These are phyloP conservation scores for Sarocladiaceae sp. DNA, from an alignment of 2,329 filamentous ascomycete species.

Conservation along the genomic window DNA sequence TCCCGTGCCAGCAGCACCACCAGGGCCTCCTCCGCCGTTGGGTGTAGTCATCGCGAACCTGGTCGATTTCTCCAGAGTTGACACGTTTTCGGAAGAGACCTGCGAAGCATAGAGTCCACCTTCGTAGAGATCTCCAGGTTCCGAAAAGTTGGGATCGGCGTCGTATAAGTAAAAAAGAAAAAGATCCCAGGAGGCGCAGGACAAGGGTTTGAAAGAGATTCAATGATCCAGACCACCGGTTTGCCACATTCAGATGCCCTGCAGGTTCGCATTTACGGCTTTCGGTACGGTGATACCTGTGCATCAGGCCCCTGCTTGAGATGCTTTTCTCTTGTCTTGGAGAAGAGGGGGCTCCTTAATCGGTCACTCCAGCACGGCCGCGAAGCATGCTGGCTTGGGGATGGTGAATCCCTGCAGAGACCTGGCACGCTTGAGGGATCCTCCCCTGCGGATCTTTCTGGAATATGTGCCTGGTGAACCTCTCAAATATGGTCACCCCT, in stretches of 20 bases:
- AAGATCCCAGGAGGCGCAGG: not conserved
- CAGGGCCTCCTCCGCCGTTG: not conserved
- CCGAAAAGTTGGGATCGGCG: constrained; percentile 1
- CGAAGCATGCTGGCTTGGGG: too few species aligned
- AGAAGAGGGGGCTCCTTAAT: not conserved
- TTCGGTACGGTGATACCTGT: too few species aligned
- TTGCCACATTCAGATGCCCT: not conserved
- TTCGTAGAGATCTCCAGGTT: not conserved
- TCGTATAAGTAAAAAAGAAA: constrained; percentile 3
- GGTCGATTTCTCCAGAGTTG: not conserved
- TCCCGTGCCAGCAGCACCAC: constrained; percentile 3
- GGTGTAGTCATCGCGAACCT: not conserved
- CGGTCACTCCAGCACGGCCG: not conserved
- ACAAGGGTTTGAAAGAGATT: not conserved
- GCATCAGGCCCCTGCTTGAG: too few species aligned
- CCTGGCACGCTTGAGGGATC: too few species aligned
- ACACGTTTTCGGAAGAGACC: too few species aligned
- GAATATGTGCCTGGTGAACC: too few species aligned
- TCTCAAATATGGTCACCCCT: too few species aligned
- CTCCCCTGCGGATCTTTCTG: too few species aligned
- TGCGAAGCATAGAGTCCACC: not conserved
- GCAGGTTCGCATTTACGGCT: not conserved
- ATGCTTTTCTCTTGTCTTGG: not conserved
- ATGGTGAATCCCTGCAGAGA: too few species aligned
- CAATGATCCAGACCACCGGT: not conserved